These are phyloP conservation scores for Alopecurus myosuroides DNA, from an alignment of 176 grass and related monocot genomes.

Conservation along the genomic window DNA sequence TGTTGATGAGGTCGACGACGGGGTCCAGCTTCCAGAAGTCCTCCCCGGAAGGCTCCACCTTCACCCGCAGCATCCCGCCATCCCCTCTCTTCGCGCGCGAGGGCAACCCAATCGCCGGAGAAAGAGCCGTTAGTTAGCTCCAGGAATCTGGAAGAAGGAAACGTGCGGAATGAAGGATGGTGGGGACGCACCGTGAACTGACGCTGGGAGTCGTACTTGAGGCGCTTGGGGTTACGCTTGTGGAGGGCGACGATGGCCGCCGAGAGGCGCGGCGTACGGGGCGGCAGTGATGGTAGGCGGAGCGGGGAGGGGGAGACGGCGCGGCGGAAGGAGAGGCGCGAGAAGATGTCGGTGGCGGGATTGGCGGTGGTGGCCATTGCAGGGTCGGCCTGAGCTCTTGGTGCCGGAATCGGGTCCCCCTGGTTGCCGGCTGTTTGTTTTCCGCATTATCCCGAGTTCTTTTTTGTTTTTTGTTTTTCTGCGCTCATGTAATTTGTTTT, in stretches of 20 bases:
- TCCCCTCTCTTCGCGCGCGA: constrained; percentile 53
- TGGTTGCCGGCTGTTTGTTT: not conserved
- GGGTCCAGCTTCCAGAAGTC: constrained; percentile 83
- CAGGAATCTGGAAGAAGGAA: not conserved
- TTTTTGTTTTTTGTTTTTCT: not conserved
- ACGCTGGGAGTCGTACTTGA: constrained; percentile 75
- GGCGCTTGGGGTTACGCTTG: constrained; percentile 85
- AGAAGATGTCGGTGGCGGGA: constrained; percentile 12
- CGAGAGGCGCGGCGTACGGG: not conserved
- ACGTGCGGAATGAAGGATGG: not conserved
- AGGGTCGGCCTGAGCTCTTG: not conserved
- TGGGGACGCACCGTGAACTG: constrained; percentile 52
- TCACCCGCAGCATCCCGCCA: constrained; percentile 51
- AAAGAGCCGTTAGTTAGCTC: not conserved
- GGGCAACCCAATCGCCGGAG: not conserved
- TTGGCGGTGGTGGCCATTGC: not conserved
- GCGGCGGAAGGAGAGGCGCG: constrained; percentile 26
- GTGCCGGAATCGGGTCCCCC: not conserved
- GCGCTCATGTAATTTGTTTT: not conserved
- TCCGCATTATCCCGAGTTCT: not conserved
- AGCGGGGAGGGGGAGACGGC: constrained; percentile 6
- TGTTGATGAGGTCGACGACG: constrained; percentile 65
- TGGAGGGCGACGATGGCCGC: constrained; percentile 43
- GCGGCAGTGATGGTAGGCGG: not conserved
- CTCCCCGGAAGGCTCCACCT: constrained; percentile 64